Evolutionary conservation across 345 rosid species (phyloP), one percentile per base, ranked within the genome.

Genomic region (Gossypium rotundifolium): DNA sequence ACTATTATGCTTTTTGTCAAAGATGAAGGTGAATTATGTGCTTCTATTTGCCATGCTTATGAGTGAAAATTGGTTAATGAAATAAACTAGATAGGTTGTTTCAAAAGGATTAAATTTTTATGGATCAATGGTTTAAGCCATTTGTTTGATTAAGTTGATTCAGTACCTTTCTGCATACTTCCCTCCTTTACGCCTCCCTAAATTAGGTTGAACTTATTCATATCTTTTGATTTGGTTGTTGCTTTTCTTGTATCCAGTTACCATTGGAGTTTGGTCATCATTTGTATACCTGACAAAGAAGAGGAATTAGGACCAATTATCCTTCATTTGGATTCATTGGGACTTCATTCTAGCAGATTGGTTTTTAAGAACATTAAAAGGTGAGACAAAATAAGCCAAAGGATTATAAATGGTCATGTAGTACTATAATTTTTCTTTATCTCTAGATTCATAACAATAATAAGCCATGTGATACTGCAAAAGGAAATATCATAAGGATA

Each of bases 241-340:
- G 46, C 76, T 74, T 74, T 62, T 78, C 51, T 20, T 79, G 49
- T 73, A 54, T 81, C 74, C 87, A 93, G 99, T 77, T 85, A 81
- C 78, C 99, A 95, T 54, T 95, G 99, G 99, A 95, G 99, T 81
- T 87, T 95, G 84, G 93, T 88, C 74, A 95, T 93, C 70, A 89
- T 95, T 29, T 91, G 94, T 76, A 84, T 90, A 76, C 99, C 96
- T 13, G 93, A 90, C 80, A 85, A 88, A 82, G 87, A 89, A 78
- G 92, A 88, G 79, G 90, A 87, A 74, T 83, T 94, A 11, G 96
- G 91, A 52, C 91, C 94, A 20, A 90, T 87, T 49, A 79, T 95
- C 52, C 97, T 93, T 74, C 99, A 95, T 83, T 79, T 95, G 79
- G 99, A 95, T 84, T 93, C 99, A 49, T 77, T 95, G 79, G 83